These are phyloP conservation scores for Dryadomyces sulphureus DNA, from an alignment of 2,329 filamentous ascomycete species.

Conservation along the genomic window DNA sequence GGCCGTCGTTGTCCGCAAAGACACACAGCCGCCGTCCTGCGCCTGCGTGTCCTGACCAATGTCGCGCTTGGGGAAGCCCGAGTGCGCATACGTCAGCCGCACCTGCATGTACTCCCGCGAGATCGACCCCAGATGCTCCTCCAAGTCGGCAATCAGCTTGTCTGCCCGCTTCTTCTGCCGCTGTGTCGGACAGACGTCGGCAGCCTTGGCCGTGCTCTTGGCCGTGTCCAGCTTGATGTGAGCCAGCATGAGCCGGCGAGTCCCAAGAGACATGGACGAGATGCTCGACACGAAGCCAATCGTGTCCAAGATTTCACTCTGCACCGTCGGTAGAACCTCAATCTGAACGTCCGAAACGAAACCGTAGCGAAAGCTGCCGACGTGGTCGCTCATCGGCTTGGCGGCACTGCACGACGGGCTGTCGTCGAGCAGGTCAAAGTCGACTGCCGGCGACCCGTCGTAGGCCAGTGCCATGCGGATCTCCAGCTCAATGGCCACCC, in stretches of 20 bases:
- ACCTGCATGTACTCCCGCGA: slow-evolving; percentile 35
- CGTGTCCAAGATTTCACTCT: slow-evolving; percentile 28
- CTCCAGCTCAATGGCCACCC: slow-evolving; percentile 34
- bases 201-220: slow-evolving; percentile 9
- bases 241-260: slow-evolving; percentile 32
- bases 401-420: slow-evolving; percentile 1
- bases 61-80: slow-evolving; percentile 30
- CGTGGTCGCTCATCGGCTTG: slow-evolving; percentile 1
- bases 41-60: slow-evolving; percentile 1
- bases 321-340: slow-evolving; percentile 26
- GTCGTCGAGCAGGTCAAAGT: too few relatives aligned
- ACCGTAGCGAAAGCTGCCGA: slow-evolving; percentile 24
- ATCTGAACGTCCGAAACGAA: slow-evolving; percentile 33
- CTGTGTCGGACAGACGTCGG: slow-evolving; percentile 11
- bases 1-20: slow-evolving; percentile 32
- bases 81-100: slow-evolving; percentile 38
- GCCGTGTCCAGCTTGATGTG: slow-evolving; percentile 23
- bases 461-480: slow-evolving; percentile 22
- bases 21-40: slow-evolving; percentile 18
- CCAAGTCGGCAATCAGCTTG: slow-evolving; percentile 42
- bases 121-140: slow-evolving; percentile 36
- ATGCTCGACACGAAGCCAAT: slow-evolving; percentile 28
- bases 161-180: slow-evolving; percentile 28
- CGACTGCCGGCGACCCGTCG: slow-evolving; percentile 1
- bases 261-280: slow-evolving; percentile 21